Percentiles rank a stretch among this genome's conserved stretches.
phyloP scores from a whole-genome alignment of 1,284 basidiomycete genomes.

The Lentinula novae-zelandiae region DNA sequence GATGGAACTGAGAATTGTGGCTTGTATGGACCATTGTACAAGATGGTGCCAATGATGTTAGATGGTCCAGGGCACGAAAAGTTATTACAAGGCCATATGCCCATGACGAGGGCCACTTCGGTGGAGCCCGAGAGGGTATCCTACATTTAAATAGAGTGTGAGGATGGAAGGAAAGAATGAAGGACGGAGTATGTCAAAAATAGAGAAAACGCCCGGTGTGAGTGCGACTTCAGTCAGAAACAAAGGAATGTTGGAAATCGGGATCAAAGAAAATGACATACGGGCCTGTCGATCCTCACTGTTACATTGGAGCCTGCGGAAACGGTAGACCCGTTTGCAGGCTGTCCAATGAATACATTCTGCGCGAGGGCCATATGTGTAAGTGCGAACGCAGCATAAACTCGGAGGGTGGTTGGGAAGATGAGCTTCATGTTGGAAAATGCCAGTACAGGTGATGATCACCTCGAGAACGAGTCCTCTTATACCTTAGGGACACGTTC shows the following conservation, averaged over 20 bases:
- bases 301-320: slow-evolving; percentile 12
- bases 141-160: not conserved
- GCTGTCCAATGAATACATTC: slow-evolving; percentile 12
- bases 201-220: no score
- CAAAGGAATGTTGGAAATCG: not conserved
- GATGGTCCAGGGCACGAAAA: slow-evolving; percentile 26
- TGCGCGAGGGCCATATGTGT: slow-evolving; percentile 11
- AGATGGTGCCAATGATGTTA: slow-evolving; percentile 34
- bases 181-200: not conserved
- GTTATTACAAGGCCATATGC: not conserved
- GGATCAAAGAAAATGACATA: not conserved
- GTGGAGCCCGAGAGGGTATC: slow-evolving; percentile 5
- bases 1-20: slow-evolving; percentile 28
- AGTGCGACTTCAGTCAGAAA: not conserved
- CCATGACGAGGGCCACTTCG: slow-evolving; percentile 12
- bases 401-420: slow-evolving; percentile 11
- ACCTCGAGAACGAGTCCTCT: not conserved
- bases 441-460: not conserved
- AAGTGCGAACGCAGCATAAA: slow-evolving; percentile 2
- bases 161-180: not conserved
- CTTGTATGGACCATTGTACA: slow-evolving; percentile 44
- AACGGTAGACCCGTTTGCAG: slow-evolving; percentile 6
- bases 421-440: slow-evolving; percentile 5
- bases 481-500: not conserved
- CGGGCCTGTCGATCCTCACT: slow-evolving; percentile 16